Evolutionary conservation across 2,329 filamentous ascomycete genomes (phyloP).

Genomic region (Trichoderma sp.): DNA sequence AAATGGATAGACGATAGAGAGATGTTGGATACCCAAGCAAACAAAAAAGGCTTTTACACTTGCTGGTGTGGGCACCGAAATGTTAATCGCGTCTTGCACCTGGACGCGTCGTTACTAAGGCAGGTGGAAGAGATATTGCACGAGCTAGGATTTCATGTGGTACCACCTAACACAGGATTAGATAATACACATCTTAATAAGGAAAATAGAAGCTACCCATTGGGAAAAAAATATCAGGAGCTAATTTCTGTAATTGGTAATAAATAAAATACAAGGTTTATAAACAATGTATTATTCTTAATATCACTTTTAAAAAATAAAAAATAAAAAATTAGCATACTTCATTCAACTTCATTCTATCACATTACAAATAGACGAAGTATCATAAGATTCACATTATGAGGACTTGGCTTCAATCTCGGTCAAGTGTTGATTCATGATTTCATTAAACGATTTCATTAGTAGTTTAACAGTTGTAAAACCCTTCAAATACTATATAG

Average conservation of each 20-base stretch:
- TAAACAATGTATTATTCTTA: neutral
- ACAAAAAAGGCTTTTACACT: neutral
- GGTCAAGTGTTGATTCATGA: neutral
- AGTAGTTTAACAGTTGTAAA: neutral
- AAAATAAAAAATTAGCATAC: neutral
- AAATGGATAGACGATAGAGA: neutral
- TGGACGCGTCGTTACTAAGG: neutral
- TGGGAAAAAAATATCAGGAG: neutral
- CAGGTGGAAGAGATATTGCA: neutral
- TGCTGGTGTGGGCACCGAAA: neutral
- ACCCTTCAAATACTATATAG: neutral
- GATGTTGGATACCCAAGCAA: neutral
- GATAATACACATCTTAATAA: neutral
- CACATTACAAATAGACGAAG: neutral
- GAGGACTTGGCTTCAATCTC: neutral
- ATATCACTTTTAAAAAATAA: neutral
- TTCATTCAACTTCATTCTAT: neutral
- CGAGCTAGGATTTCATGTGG: neutral
- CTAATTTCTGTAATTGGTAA: neutral
- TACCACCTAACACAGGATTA: neutral
- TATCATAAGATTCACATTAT: neutral
- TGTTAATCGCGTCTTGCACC: neutral
- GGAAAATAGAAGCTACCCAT: neutral
- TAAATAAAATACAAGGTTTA: neutral
- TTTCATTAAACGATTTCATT: neutral